Conservation (phyloP, 176 grass and related monocot genomes). For the Oryza glaberrima region DNA sequence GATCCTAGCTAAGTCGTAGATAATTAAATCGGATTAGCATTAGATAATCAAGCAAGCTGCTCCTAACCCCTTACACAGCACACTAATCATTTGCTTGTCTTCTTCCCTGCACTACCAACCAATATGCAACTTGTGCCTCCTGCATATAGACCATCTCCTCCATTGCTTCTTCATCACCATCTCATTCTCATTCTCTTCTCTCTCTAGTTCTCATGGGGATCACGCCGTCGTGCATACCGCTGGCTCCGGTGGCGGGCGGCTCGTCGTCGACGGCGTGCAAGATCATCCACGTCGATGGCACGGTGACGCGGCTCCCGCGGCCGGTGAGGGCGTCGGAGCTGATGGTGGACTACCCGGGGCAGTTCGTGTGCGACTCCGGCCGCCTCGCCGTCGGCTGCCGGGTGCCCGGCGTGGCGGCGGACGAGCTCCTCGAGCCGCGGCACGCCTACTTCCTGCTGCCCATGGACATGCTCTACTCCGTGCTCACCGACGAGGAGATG, state of each 20-base stretch:
- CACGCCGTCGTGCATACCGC: slow-evolving; percentile 49
- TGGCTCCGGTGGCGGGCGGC: neutral
- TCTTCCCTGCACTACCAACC: slow-evolving; percentile 57
- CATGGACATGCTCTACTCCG: slow-evolving; percentile 95
- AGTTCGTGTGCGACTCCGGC: slow-evolving; percentile 73
- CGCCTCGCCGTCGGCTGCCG: slow-evolving; percentile 70
- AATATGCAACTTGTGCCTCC: neutral
- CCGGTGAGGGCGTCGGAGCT: slow-evolving; percentile 62
- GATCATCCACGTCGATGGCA: slow-evolving; percentile 64
- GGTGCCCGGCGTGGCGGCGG: slow-evolving; percentile 56
- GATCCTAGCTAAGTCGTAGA: neutral
- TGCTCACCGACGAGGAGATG: slow-evolving; percentile 95
- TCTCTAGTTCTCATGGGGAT: slow-evolving; percentile 56
- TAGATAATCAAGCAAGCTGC: slow-evolving; percentile 26
- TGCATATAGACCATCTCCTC: slow-evolving; percentile 9
- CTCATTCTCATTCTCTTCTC: neutral
- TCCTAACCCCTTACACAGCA: slow-evolving; percentile 34
- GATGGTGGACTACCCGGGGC: slow-evolving; percentile 66
- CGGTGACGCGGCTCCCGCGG: slow-evolving; percentile 43
- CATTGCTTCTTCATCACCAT: neutral
- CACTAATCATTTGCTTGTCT: slow-evolving; percentile 57
- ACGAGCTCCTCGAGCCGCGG: slow-evolving; percentile 65
- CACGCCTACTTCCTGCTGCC: slow-evolving; percentile 86
- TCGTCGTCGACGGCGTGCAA: slow-evolving; percentile 36
- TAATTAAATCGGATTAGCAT: neutral